Base-by-base conservation (phyloP, 2,329 filamentous ascomycete species). In the Stagonosporopsis vannaccii region DNA sequence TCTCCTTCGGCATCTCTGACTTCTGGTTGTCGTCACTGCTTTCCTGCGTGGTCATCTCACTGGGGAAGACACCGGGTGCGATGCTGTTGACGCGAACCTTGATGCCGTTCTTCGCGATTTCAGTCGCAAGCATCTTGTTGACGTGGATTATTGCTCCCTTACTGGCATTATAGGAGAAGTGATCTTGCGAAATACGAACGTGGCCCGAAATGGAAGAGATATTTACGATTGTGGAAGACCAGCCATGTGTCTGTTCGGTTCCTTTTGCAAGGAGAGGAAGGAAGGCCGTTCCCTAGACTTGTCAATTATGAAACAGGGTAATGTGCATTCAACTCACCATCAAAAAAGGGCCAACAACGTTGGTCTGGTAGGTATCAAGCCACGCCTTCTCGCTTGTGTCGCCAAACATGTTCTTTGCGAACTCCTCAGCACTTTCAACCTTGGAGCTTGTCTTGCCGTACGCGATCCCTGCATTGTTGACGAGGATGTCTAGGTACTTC, bases 71-170 rank as follows among this genome's bases (percentile, higher is more conserved):
- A 26, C 83, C 82, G 0, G 83, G 84, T 2, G 84, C 82, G 60
- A 87, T 85, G 42, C 75, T 79, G 70, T 87, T 87, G 59, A 87
- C 78, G 13, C 84, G 74, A 47, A 87, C 80, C 69, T 85, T 83
- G 45, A 85, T 72, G 4, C 76, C 78, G 28, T 78, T 77, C 36
- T 80, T 77, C n/a, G 80, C 77, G 25, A 87, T 78, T 53, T 85
- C 81, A 9, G 78, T 77, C 0, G 83, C 81, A 8, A 87, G 75
- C 77, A 85, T 79, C 62, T 81, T 80, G 23, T 81, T 86, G 12
- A 86, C 72, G 58, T 87, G 84, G 41, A 85, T 80, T 7, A 79
- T 70, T 1, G 81, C 81, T 17, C 77, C 80, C 63, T 83, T 84
- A 64, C 73, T 77, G 5, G 81, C 75, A 56, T 84, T 81, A 73